phyloP scores from a whole-genome alignment of 345 rosid genomes.

The Passiflora organensis region DNA sequence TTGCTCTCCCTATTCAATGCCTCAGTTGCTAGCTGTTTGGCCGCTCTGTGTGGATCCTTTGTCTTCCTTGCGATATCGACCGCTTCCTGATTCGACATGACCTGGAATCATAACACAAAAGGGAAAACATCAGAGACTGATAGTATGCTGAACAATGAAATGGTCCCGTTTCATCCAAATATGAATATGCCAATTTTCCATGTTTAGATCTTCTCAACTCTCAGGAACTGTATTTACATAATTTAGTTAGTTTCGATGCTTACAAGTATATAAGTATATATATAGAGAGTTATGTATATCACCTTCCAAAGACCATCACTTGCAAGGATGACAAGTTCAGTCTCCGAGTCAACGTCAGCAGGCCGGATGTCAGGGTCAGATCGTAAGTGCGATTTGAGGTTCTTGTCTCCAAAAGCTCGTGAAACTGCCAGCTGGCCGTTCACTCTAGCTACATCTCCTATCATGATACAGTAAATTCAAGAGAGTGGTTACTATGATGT shows the following conservation, averaged over 20 bases:
- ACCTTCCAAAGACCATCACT: slow-evolving; percentile 1
- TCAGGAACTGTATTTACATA: too few species aligned
- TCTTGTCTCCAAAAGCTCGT: slow-evolving; percentile 35
- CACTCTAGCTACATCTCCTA: slow-evolving; percentile 35
- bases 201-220: too few species aligned
- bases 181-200: too few species aligned
- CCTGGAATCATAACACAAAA: background rate
- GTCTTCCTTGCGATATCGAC: background rate
- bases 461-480: too few species aligned
- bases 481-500: too few species aligned
- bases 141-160: background rate
- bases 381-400: slow-evolving; percentile 23
- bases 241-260: too few species aligned
- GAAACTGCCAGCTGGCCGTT: slow-evolving; percentile 38
- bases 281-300: background rate
- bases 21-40: background rate
- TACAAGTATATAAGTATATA: too few species aligned
- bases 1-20: background rate
- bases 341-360: background rate
- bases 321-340: background rate
- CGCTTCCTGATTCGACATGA: background rate
- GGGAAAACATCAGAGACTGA: background rate
- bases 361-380: slow-evolving; percentile 6
- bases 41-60: background rate
- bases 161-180: background rate